Percentiles rank a stretch among this genome's conserved stretches.
Evolutionary conservation across 768 basidiomycete genomes (phyloP).

Genomic region (Favolaschia claudopus): DNA sequence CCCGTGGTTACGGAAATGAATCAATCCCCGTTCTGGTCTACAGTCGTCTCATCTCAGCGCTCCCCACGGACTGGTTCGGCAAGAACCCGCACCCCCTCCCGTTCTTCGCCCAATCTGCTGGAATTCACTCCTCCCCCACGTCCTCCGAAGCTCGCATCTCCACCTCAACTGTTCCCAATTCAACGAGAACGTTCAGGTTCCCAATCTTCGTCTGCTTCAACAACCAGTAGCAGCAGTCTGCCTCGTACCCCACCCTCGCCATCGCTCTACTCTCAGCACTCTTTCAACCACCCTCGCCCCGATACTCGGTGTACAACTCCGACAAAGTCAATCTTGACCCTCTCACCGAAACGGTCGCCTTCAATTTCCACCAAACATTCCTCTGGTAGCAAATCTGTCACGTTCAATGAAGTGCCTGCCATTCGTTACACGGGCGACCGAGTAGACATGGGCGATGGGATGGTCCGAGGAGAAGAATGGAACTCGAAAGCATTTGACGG

Average conservation of each 20-base stretch:
- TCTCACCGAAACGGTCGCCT: conserved; percentile 44
- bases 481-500: conserved; percentile 14
- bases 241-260: conserved; percentile 33
- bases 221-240: conserved; percentile 25
- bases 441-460: conserved; percentile 35
- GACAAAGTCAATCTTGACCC: conserved; percentile 65
- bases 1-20: conserved; percentile 26
- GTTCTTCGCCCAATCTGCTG: conserved; percentile 26
- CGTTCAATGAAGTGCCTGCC: conserved; percentile 72
- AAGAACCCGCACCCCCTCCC: conserved; percentile 21
- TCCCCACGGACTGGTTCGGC: conserved; percentile 17
- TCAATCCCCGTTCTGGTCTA: conserved; percentile 26
- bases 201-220: conserved; percentile 22
- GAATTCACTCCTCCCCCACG: conserved; percentile 21
- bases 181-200: conserved; percentile 27
- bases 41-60: conserved; percentile 19
- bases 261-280: conserved; percentile 32
- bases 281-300: conserved; percentile 24
- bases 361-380: conserved; percentile 55
- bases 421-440: conserved; percentile 56
- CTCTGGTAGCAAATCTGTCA: conserved; percentile 62
- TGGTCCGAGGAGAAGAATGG: conserved; percentile 23
- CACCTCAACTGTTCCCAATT: conserved; percentile 12
- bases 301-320: conserved; percentile 27
- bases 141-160: background rate